Evolutionary conservation across 1,284 basidiomycete species (phyloP), one percentile per base, ranked within the genome.

Genomic region (Cryptococcus amylolentus): DNA sequence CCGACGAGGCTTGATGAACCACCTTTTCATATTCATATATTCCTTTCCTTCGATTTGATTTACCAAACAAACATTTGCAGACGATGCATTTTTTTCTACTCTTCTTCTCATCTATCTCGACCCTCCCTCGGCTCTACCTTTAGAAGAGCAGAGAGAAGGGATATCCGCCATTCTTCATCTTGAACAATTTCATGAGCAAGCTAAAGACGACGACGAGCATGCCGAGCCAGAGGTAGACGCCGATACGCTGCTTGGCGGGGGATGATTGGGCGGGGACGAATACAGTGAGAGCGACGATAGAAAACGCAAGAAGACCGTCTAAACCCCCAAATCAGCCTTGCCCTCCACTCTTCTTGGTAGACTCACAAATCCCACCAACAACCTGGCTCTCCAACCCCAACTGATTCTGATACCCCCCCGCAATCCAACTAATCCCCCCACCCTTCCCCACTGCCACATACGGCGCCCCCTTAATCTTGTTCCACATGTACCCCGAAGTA

Each of bases 401-500:
- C 77, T 98, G 94, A 69, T 86, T 91, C 71, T 88, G 86, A 78
- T 88, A 97, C 2, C 95, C 94, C 9, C 80, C 82, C 9, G 91
- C 89, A 69, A 97, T 88, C 87, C 91, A 94, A 60, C 81, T 82
- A 20, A 86, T 63, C 27, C 85, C 69, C 77, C 86, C 80, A 31
- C 73, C 65, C 0, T 63, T 65, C 4, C 67, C 70, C 12, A 65
- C 63, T 39, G 84, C 85, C 51, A 82, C 81, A 69, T 85, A 91
- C 2, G 93, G 93, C 55, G 84, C 84, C 49, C 82, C 82, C 61
- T 95, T 86, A 69, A 99, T 99, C 62, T 87, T 87, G 66, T 90
- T 91, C 81, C 96, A 99, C 96, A 99, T 98, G 80, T 88, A 89
- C 4, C 93, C 93, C 8, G 86, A 85, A 10, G 86, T 94, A 86